Conservation (phyloP, 2,329 filamentous ascomycete genomes). For the Diaporthe sp. region DNA sequence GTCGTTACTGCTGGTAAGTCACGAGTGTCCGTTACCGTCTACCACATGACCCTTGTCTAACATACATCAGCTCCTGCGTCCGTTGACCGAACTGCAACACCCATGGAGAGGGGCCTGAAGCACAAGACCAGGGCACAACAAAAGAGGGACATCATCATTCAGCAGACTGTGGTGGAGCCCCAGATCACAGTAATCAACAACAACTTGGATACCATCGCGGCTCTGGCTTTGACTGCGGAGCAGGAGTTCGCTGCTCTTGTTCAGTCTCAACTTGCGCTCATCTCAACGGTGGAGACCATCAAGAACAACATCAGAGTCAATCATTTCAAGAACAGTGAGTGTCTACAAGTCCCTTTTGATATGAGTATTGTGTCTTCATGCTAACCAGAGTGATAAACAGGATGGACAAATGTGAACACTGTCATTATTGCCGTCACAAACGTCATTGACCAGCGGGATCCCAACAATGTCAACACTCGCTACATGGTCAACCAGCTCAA, state of each 20-base stretch:
- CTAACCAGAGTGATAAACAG: neutral
- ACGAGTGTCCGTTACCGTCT: neutral
- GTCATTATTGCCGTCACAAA: constrained; percentile 56
- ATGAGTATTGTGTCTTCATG: neutral
- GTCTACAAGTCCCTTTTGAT: constrained; percentile 9
- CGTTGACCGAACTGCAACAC: constrained; percentile 42
- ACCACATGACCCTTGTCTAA: constrained; percentile 35
- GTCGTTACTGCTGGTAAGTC: constrained; percentile 49
- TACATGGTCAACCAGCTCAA: constrained; percentile 58
- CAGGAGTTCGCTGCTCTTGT: constrained; percentile 55
- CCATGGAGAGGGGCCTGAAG: constrained; percentile 41
- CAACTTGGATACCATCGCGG: constrained; percentile 53
- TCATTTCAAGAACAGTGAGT: constrained; percentile 50
- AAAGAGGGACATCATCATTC: constrained; percentile 49
- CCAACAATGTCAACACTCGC: constrained; percentile 49
- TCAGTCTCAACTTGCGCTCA: constrained; percentile 54
- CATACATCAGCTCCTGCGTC: constrained; percentile 45
- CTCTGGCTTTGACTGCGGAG: constrained; percentile 54
- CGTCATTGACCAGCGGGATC: constrained; percentile 53
- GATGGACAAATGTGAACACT: constrained; percentile 49
- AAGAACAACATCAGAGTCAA: constrained; percentile 61
- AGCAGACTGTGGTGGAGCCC: constrained; percentile 50
- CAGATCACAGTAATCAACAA: constrained; percentile 53
- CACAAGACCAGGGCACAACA: constrained; percentile 47
- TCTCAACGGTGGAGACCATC: constrained; percentile 55